phyloP scores from a whole-genome alignment of 2,329 filamentous ascomycete genomes.

The Ceratocystiopsis sp. region DNA sequence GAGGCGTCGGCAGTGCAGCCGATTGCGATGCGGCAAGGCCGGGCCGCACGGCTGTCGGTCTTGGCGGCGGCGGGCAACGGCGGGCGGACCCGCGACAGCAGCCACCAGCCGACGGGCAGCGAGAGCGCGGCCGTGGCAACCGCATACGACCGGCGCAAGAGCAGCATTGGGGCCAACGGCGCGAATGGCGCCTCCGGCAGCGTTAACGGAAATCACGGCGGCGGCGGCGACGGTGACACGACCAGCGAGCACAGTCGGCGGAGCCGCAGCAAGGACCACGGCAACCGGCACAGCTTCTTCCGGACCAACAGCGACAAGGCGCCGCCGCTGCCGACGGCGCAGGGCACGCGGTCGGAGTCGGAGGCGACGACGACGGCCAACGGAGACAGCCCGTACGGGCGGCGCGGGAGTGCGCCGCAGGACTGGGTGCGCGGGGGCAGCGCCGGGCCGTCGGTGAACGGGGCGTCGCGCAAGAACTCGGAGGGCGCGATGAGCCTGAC shows the following conservation, averaged over 20 bases:
- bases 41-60: slow-evolving; percentile 39
- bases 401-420: too few species aligned
- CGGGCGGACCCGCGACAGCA: slow-evolving; percentile 9
- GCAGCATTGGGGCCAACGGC: slow-evolving; percentile 5
- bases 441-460: not conserved
- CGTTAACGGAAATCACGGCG: not conserved
- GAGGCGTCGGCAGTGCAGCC: slow-evolving; percentile 33
- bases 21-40: slow-evolving; percentile 31
- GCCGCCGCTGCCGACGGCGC: slow-evolving; percentile 1
- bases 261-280: slow-evolving; percentile 16
- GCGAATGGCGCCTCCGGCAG: too few species aligned
- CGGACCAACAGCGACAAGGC: slow-evolving; percentile 11
- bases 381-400: not conserved
- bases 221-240: slow-evolving; percentile 13
- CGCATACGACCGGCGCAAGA: slow-evolving; percentile 3
- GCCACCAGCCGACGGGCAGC: not conserved
- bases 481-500: too few species aligned
- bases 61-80: slow-evolving; percentile 26
- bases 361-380: not conserved
- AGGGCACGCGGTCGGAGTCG: not conserved
- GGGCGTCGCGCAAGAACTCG: too few species aligned
- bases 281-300: slow-evolving; percentile 28
- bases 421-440: not conserved
- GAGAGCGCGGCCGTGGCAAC: slow-evolving; percentile 2
- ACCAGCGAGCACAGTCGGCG: slow-evolving; percentile 11